Evolutionary conservation across 352 stramenopile species (phyloP).

Genomic region (Pythium aphanidermatum): DNA sequence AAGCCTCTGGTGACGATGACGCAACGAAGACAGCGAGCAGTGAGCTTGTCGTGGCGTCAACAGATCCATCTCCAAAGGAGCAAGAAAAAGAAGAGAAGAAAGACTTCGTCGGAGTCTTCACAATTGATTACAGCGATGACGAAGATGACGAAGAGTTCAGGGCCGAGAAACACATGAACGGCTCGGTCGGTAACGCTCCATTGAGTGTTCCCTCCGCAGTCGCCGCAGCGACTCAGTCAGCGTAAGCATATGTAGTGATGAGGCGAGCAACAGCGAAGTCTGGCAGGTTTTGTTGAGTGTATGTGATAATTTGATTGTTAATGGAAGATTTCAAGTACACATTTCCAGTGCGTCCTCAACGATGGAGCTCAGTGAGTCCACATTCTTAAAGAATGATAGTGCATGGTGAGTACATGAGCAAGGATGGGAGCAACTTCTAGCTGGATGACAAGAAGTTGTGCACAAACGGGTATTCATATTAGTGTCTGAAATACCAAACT

Average conservation of each 20-base stretch:
- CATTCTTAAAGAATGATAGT: too few relatives aligned
- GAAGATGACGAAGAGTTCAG: conserved; percentile 40
- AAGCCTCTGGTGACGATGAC: conserved; percentile 17
- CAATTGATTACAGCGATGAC: conserved; percentile 77
- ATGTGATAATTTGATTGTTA: background rate
- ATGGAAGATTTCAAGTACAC: conserved; percentile 26
- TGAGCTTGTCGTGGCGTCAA: conserved; percentile 7
- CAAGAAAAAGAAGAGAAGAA: conserved; percentile 26
- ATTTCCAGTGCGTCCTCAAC: conserved; percentile 33
- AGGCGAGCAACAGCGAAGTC: too few relatives aligned
- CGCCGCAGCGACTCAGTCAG: conserved; percentile 7
- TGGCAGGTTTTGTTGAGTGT: conserved; percentile 6
- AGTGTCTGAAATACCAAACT: too few relatives aligned
- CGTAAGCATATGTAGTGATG: conserved; percentile 10
- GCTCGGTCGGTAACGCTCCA: background rate
- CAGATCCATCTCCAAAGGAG: background rate
- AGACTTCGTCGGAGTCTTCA: conserved; percentile 68
- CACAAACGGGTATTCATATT: too few relatives aligned
- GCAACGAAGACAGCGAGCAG: conserved; percentile 19
- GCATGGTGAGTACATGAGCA: too few relatives aligned
- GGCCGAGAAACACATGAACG: conserved; percentile 5
- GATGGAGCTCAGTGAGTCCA: too few relatives aligned
- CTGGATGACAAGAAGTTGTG: too few relatives aligned
- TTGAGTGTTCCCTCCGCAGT: background rate
- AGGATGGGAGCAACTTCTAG: too few relatives aligned